Base-by-base conservation (phyloP, 306 rosid genomes). In the Acacia acuminata region DNA sequence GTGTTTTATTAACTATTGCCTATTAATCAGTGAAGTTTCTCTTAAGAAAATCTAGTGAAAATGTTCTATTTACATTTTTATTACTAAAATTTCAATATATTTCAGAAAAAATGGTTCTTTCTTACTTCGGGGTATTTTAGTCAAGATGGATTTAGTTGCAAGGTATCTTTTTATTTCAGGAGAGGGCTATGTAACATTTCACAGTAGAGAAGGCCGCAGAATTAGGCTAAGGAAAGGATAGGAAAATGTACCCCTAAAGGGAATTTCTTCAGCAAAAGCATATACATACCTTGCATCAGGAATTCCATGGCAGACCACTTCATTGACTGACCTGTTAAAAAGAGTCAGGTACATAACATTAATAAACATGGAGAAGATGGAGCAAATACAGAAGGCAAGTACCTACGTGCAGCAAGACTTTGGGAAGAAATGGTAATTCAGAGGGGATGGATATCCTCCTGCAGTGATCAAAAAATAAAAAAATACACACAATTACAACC, bases 371-470 rank as follows among this genome's bases (percentile, higher is more conserved):
- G 19, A 71, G 44, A 77, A 36, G 76, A 75, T 12, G 27, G 67
- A 27, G 50, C 73, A 79, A 74, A 47, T 40, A 92, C 81, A 75
- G 43, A 88, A 61, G 86, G 77, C 43, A 78, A 89, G 92, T 87
- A 91, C 97, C 92, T 91, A 96, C 98, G 97, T 96, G 99, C 99
- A 96, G 96, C 99, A 96, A 83, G 99, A 96, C 90, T 96, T 96
- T 16, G 99, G 99, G 86, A 96, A 94, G 85, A 94, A 96, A 85
- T 92, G 76, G 78, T 96, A 96, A 87, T 93, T 94, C 86, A 94
- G 97, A 58, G 98, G 94, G 10, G 99, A 94, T 40, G 99, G 99
- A 86, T 96, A 96, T 82, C 97, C 99, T 79, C 98, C 99, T 96
- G 88, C 78, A 78, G 68, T 85, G 73, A 61, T 45, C 1, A 27